phyloP scores from a whole-genome alignment of 495 filamentous ascomycete species.

The Tuber borchii region DNA sequence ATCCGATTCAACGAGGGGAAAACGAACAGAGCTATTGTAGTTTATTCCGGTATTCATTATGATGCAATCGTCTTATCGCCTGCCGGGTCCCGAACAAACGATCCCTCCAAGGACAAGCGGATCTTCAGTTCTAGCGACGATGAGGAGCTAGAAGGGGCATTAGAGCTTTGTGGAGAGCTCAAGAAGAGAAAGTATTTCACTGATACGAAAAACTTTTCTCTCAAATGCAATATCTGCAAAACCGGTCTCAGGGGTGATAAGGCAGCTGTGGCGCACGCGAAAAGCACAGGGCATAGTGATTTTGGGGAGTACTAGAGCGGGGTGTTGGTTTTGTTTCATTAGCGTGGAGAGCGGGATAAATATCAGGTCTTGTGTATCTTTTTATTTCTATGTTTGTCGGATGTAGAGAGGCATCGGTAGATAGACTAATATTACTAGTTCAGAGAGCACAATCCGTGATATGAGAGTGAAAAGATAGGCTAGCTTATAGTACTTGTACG shows the following conservation, averaged over 20 bases:
- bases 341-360: neutral
- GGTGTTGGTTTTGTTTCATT: neutral
- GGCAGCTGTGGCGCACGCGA: slow-evolving; percentile 61
- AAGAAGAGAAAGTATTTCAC: slow-evolving; percentile 81
- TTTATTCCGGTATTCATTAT: slow-evolving; percentile 94
- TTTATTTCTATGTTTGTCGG: neutral
- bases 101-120: slow-evolving; percentile 67
- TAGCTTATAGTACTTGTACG: neutral
- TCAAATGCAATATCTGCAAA: slow-evolving; percentile 71
- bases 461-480: neutral
- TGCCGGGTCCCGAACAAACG: slow-evolving; percentile 54
- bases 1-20: slow-evolving; percentile 78
- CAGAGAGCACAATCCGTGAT: neutral
- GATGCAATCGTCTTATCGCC: slow-evolving; percentile 78
- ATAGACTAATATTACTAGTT: neutral
- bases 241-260: slow-evolving; percentile 68
- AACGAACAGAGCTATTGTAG: slow-evolving; percentile 64
- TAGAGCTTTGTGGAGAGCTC: slow-evolving; percentile 61
- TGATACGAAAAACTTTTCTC: slow-evolving; percentile 73
- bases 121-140: slow-evolving; percentile 67
- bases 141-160: slow-evolving; percentile 60
- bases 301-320: slow-evolving; percentile 56
- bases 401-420: neutral
- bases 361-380: neutral
- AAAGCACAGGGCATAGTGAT: slow-evolving; percentile 59